Percentiles rank a stretch among this genome's conserved stretches.
These are phyloP conservation scores for Cryptococcus wingfieldii DNA, from an alignment of 1,284 basidiomycete genomes.

Conservation along the genomic window DNA sequence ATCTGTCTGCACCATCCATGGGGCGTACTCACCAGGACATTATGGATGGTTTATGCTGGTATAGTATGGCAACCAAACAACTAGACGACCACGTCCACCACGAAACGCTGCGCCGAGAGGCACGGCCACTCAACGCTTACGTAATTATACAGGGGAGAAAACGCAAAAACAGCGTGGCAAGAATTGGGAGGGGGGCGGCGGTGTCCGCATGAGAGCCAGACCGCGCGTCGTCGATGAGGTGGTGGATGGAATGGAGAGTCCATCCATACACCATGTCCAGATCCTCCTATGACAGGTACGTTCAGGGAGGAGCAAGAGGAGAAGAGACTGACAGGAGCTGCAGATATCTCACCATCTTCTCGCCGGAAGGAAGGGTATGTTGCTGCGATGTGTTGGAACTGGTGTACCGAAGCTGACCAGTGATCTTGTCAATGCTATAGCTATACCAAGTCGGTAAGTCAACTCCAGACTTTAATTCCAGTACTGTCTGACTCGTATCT, in stretches of 20 bases:
- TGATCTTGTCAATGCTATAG: constrained; percentile 18
- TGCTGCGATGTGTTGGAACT: background rate
- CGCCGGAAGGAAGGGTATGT: constrained; percentile 51
- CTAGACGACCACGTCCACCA: too few relatives aligned
- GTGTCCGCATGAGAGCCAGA: background rate
- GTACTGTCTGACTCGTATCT: constrained; percentile 10
- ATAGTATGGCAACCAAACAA: background rate
- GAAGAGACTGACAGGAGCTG: constrained; percentile 9
- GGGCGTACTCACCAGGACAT: constrained; percentile 1
- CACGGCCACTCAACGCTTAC: too few relatives aligned
- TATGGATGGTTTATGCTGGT: background rate
- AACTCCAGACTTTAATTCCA: background rate
- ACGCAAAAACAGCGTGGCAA: background rate
- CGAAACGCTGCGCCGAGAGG: background rate
- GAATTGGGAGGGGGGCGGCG: background rate
- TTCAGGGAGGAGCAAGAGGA: background rate
- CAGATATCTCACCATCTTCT: constrained; percentile 53
- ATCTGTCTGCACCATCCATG: background rate
- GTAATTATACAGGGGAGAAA: background rate
- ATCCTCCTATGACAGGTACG: constrained; percentile 49
- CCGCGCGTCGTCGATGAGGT: constrained; percentile 10
- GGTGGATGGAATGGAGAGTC: background rate
- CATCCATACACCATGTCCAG: constrained; percentile 34
- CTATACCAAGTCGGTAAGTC: constrained; percentile 89
- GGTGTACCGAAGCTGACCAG: background rate